These are phyloP conservation scores for Cordyceps militaris DNA, from an alignment of 2,329 filamentous ascomycete species.

Conservation along the genomic window DNA sequence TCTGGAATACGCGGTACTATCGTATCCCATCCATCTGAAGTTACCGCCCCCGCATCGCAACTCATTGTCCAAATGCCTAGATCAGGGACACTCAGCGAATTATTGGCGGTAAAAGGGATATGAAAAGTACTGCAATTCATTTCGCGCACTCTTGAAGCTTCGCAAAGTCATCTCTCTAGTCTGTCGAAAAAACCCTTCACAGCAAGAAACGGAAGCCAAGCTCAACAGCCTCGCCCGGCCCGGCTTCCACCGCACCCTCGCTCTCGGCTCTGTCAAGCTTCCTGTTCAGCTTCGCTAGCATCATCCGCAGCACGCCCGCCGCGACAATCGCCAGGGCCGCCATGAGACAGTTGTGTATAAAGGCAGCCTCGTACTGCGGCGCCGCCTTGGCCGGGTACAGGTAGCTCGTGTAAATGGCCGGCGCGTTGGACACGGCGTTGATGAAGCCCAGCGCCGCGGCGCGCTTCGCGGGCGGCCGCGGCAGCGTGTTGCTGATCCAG, in stretches of 20 bases:
- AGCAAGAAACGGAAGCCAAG: constrained; percentile 62
- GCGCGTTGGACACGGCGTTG: constrained; percentile 52
- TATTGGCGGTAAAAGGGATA: no score
- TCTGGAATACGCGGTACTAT: no score
- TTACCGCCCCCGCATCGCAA: no score
- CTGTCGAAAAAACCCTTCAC: constrained; percentile 21
- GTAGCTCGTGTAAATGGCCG: constrained; percentile 63
- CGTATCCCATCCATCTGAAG: no score
- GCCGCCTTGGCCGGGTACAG: constrained; percentile 51
- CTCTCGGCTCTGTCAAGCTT: constrained; percentile 59
- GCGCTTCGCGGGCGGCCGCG: constrained; percentile 68
- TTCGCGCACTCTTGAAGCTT: neutral
- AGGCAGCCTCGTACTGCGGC: constrained; percentile 46
- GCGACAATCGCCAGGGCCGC: constrained; percentile 56
- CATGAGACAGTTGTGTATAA: constrained; percentile 62
- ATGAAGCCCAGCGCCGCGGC: constrained; percentile 64
- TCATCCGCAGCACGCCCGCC: constrained; percentile 54
- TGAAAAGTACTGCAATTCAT: neutral
- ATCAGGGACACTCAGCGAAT: no score
- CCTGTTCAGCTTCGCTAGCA: constrained; percentile 60
- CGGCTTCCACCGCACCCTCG: constrained; percentile 47
- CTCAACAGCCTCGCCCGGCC: constrained; percentile 48
- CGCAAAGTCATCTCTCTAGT: neutral
- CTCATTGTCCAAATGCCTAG: no score
- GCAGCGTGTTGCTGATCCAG: constrained; percentile 72